Conservation (phyloP, 2,329 filamentous ascomycete genomes). For the Tolypocladium sp. region DNA sequence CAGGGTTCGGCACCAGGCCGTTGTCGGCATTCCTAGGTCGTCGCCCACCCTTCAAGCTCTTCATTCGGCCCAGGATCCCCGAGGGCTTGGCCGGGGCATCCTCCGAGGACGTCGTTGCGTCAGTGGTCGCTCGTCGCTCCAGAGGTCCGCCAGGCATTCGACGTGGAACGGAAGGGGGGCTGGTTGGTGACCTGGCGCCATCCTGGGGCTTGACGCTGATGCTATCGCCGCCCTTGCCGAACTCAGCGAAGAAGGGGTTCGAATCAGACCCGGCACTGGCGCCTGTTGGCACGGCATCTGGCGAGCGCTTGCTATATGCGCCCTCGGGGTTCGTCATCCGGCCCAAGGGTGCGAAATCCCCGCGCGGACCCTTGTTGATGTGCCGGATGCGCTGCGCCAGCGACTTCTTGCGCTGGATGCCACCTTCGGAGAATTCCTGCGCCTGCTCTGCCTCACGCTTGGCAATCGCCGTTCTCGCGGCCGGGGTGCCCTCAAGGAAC, state of each 20-base stretch:
- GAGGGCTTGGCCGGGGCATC: conserved; percentile 35
- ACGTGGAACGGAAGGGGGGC: conserved; percentile 41
- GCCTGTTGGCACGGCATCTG: conserved; percentile 24
- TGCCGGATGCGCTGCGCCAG: conserved; percentile 84
- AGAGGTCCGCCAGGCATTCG: conserved; percentile 33
- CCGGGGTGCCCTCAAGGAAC: conserved; percentile 89
- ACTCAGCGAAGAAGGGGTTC: conserved; percentile 83
- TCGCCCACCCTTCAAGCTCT: conserved; percentile 68
- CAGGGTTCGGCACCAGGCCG: conserved; percentile 12
- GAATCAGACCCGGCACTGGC: conserved; percentile 24
- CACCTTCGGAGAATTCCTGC: conserved; percentile 46
- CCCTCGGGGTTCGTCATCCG: conserved; percentile 50
- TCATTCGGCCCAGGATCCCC: conserved; percentile 70
- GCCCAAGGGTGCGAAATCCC: conserved; percentile 45
- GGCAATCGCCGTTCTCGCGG: conserved; percentile 69
- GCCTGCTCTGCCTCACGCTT: conserved; percentile 62
- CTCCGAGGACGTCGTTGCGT: conserved; percentile 29
- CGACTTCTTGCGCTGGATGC: conserved; percentile 85
- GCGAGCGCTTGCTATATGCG: conserved; percentile 31
- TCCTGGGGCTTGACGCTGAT: conserved; percentile 34
- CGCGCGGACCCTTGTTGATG: conserved; percentile 61
- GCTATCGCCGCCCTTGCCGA: conserved; percentile 46
- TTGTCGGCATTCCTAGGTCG: conserved; percentile 21
- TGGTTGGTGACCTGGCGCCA: conserved; percentile 39
- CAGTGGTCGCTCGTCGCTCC: conserved; percentile 57